These are phyloP conservation scores for Pichia sorboxylosa DNA, from an alignment of 1,139 yeast genomes.

Conservation along the genomic window DNA sequence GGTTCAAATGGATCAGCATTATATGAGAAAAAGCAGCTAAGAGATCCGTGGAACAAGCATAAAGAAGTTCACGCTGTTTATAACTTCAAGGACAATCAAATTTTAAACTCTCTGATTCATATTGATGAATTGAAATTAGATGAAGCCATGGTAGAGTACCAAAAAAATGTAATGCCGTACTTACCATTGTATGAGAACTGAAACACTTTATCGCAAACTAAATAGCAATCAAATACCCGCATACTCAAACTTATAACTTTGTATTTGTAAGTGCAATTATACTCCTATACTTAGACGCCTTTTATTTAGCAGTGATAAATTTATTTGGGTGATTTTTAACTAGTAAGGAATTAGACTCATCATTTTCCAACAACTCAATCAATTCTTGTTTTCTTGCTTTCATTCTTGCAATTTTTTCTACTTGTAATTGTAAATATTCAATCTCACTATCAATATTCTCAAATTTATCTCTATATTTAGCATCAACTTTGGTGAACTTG, in stretches of 20 bases:
- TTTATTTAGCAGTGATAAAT: no score
- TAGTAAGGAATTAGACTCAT: conserved; percentile 13
- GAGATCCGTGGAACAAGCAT: conserved; percentile 48
- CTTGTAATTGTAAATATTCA: conserved; percentile 42
- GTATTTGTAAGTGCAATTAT: no score
- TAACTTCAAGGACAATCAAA: conserved; percentile 6
- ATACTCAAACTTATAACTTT: no score
- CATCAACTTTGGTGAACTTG: conserved; percentile 29
- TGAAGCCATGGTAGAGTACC: conserved; percentile 16
- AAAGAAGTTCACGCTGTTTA: conserved; percentile 6
- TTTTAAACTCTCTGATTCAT: conserved; percentile 12
- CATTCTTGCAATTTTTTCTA: conserved; percentile 42
- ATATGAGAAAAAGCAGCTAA: conserved; percentile 29
- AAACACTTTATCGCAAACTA: no score
- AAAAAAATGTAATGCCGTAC: conserved; percentile 6
- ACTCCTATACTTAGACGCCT: no score
- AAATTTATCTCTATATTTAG: conserved; percentile 16
- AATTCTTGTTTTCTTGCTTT: conserved; percentile 34
- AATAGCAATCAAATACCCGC: no score
- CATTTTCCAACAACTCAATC: conserved; percentile 25
- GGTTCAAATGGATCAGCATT: conserved; percentile 36
- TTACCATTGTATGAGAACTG: conserved; percentile 7
- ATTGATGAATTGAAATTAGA: conserved; percentile 13
- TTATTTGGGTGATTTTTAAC: no score
- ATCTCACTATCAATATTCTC: conserved; percentile 51